phyloP scores from a whole-genome alignment of 116 monocot genomes.

The Posidonia oceanica region DNA sequence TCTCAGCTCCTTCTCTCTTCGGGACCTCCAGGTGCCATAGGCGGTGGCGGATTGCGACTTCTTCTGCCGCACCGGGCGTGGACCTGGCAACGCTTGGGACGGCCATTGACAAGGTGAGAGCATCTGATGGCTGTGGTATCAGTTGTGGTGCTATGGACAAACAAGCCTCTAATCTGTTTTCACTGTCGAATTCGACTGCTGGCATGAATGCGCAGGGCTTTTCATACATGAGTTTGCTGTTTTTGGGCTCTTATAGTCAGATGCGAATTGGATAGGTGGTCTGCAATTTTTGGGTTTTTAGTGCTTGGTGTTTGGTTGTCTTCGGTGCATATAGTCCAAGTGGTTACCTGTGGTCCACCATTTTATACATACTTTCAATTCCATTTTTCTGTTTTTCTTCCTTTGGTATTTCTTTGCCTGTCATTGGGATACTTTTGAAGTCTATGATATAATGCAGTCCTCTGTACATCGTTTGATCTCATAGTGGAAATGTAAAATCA shows the following conservation, averaged over 20 bases:
- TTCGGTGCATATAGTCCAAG: too few relatives aligned
- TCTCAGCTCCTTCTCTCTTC: not conserved
- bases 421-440: not conserved
- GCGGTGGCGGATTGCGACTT: slow-evolving; percentile 26
- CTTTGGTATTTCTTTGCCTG: not conserved
- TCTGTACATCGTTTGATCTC: not conserved
- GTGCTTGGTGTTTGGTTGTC: too few relatives aligned
- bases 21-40: not conserved
- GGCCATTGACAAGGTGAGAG: slow-evolving; percentile 56
- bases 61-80: slow-evolving; percentile 50
- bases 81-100: slow-evolving; percentile 49
- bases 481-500: too few relatives aligned
- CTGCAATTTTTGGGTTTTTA: too few relatives aligned
- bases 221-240: too few relatives aligned
- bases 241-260: too few relatives aligned
- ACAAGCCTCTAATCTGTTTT: too few relatives aligned
- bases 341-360: too few relatives aligned
- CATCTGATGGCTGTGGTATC: not conserved
- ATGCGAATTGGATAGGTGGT: too few relatives aligned
- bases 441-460: not conserved
- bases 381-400: not conserved
- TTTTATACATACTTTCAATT: too few relatives aligned
- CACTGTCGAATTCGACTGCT: not conserved
- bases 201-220: too few relatives aligned
- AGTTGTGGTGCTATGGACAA: not conserved